A percentile compares a stretch with the other conserved stretches of the same genome.
phyloP scores from a whole-genome alignment of 2,329 filamentous ascomycete genomes.

The Gaeumannomyces sp. region DNA sequence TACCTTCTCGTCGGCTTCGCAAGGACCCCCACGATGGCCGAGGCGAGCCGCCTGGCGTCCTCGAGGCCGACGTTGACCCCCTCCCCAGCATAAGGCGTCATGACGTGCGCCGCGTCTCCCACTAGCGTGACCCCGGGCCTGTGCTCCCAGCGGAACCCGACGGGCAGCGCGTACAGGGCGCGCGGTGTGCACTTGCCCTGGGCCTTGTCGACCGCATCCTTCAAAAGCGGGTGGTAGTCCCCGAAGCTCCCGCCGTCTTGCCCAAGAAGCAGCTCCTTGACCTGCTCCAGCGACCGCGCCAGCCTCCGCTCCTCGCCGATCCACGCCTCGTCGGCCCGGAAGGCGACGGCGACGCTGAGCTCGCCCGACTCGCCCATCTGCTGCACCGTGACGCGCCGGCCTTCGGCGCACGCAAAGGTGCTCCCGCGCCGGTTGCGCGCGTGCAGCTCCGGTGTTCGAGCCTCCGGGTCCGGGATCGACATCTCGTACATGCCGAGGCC shows the following conservation, averaged over 20 bases:
- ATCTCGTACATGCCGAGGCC: constrained; percentile 39
- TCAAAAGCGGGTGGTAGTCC: constrained; percentile 37
- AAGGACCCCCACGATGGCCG: constrained; percentile 29
- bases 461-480: constrained; percentile 33
- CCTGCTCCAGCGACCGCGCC: constrained; percentile 30
- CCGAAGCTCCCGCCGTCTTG: constrained; percentile 20
- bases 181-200: constrained; percentile 32
- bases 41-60: constrained; percentile 44
- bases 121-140: constrained; percentile 45
- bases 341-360: constrained; percentile 27
- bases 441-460: constrained; percentile 35
- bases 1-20: constrained; percentile 11
- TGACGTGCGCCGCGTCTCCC: constrained; percentile 55
- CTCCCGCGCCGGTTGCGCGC: constrained; percentile 41
- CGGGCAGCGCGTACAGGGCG: constrained; percentile 47
- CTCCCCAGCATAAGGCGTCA: constrained; percentile 52
- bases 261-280: constrained; percentile 31
- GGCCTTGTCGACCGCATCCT: constrained; percentile 33
- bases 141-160: constrained; percentile 41
- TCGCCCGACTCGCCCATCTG: constrained; percentile 44
- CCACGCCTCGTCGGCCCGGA: constrained; percentile 34
- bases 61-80: constrained; percentile 53
- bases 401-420: constrained; percentile 37
- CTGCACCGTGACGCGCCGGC: constrained; percentile 35
- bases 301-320: constrained; percentile 38